Conservation (phyloP, 192 early-diverging fungal species). For the Coemansia sp. region DNA sequence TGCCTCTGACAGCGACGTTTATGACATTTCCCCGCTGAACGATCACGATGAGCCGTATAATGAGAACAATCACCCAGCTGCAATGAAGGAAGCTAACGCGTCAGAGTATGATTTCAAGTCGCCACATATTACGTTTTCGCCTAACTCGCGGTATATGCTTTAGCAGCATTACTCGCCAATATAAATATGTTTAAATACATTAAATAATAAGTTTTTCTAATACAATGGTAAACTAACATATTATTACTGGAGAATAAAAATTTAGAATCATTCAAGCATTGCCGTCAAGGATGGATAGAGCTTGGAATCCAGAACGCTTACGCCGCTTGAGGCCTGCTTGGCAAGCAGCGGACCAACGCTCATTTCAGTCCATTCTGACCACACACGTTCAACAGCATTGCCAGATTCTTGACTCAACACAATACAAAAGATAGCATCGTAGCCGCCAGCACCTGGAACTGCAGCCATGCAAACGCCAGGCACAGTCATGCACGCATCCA, state of each 20-base stretch:
- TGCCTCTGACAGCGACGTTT: constrained; percentile 21
- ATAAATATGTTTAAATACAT: not conserved
- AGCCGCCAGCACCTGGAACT: constrained; percentile 97
- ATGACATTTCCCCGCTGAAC: constrained; percentile 16
- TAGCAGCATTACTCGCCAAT: not conserved
- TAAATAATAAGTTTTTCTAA: not conserved
- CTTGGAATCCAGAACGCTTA: constrained; percentile 23
- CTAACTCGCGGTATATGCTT: not conserved
- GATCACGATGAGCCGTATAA: constrained; percentile 14
- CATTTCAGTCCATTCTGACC: constrained; percentile 72
- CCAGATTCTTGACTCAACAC: constrained; percentile 57
- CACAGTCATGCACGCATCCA: constrained; percentile 77
- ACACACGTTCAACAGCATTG: constrained; percentile 58
- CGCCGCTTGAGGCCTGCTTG: constrained; percentile 63
- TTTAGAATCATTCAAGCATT: not conserved
- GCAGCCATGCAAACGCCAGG: constrained; percentile 90
- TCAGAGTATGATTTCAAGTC: constrained; percentile 14
- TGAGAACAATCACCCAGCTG: constrained; percentile 9
- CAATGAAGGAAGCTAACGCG: constrained; percentile 4
- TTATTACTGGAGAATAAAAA: not conserved
- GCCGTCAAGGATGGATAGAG: constrained; percentile 23
- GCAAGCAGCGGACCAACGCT: constrained; percentile 81
- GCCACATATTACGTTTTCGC: constrained; percentile 10
- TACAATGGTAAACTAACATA: too few relatives aligned
- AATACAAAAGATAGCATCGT: constrained; percentile 95